Evolutionary conservation across 1,284 basidiomycete genomes (phyloP).

Genomic region (Wallemia mellicola): DNA sequence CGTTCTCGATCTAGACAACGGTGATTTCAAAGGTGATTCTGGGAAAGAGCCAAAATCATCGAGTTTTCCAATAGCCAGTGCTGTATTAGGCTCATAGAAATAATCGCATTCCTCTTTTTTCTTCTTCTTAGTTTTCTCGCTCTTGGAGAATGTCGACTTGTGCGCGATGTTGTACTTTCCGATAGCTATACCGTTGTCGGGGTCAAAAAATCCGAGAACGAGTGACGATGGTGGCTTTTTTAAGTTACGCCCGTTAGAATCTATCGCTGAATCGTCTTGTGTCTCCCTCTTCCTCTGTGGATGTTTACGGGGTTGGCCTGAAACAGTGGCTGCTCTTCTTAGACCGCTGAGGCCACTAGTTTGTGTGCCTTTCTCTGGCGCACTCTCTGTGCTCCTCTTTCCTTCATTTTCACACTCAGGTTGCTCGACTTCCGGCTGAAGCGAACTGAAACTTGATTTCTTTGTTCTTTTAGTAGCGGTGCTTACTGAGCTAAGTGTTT

Average conservation of each 20-base stretch:
- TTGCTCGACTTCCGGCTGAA: neutral
- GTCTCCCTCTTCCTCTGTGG: neutral
- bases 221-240: neutral
- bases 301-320: neutral
- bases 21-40: neutral
- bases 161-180: neutral
- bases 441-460: neutral
- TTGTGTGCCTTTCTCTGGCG: too few relatives aligned
- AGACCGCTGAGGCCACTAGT: neutral
- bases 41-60: neutral
- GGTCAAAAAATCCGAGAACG: neutral
- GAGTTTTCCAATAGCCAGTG: neutral
- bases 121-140: neutral
- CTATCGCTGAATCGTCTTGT: neutral
- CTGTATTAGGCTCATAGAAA: neutral
- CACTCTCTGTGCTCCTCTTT: too few relatives aligned
- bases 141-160: neutral
- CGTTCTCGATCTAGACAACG: neutral
- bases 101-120: neutral
- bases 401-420: neutral
- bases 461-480: neutral
- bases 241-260: neutral
- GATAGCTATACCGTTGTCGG: neutral
- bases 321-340: neutral
- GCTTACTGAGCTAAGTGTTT: neutral